These are phyloP conservation scores for Ophiostoma australiae DNA, from an alignment of 2,329 filamentous ascomycete species.

Conservation along the genomic window DNA sequence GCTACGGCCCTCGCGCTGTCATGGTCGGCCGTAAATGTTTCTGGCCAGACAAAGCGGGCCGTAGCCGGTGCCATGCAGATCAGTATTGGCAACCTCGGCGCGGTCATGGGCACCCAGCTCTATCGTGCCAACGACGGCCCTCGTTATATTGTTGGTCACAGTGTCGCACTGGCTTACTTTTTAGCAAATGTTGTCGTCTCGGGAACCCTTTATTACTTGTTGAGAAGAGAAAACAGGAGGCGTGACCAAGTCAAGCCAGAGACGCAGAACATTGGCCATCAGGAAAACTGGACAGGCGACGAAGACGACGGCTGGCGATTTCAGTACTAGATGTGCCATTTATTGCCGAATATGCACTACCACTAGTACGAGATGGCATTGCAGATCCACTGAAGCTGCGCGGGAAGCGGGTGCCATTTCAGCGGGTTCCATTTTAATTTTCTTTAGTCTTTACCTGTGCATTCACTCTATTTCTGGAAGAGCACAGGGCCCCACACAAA, in stretches of 20 bases:
- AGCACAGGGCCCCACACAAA: background rate
- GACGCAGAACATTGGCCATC: background rate
- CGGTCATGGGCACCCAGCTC: background rate
- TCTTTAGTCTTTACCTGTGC: background rate
- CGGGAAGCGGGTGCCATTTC: background rate
- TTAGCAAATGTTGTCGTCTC: background rate
- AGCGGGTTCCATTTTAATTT: background rate
- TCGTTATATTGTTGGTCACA: constrained; percentile 2
- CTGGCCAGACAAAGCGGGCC: background rate
- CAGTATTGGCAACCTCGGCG: background rate
- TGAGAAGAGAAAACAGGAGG: background rate
- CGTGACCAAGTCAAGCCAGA: background rate
- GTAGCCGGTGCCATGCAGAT: constrained; percentile 1
- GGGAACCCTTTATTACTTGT: background rate
- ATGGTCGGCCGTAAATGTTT: background rate
- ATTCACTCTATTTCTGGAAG: background rate
- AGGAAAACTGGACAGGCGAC: background rate
- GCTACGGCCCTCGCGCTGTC: background rate
- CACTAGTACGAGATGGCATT: background rate
- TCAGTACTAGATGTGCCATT: background rate
- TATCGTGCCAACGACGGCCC: background rate
- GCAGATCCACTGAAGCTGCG: background rate
- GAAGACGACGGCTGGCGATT: background rate
- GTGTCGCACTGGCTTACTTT: background rate
- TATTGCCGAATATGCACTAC: background rate